Evolutionary conservation across 306 rosid genomes (phyloP).

Genomic region (Citrullus colocynthis): DNA sequence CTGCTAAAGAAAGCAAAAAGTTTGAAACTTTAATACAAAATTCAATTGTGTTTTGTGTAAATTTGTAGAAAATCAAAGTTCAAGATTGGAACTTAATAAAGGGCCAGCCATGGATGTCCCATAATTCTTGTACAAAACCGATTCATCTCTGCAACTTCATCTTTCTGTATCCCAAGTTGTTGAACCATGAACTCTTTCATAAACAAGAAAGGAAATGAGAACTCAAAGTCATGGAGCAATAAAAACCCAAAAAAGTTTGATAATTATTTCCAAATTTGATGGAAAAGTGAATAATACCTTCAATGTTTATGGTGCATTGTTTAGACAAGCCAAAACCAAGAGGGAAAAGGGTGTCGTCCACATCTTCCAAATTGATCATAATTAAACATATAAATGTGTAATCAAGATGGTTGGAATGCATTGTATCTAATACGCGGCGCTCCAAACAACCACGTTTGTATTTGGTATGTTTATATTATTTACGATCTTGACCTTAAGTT

Average conservation of each 20-base stretch:
- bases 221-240: not conserved
- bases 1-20: constrained; percentile 20
- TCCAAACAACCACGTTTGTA: too few species aligned
- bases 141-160: constrained; percentile 39
- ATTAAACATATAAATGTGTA: not conserved
- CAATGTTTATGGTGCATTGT: constrained; percentile 40
- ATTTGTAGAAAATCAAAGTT: not conserved
- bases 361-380: constrained; percentile 32
- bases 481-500: too few species aligned
- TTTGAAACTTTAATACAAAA: not conserved
- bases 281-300: constrained; percentile 23
- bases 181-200: constrained; percentile 48
- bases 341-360: constrained; percentile 88
- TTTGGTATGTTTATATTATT: too few species aligned
- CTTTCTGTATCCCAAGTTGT: constrained; percentile 53
- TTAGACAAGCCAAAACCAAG: constrained; percentile 45
- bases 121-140: constrained; percentile 45
- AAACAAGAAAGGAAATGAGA: not conserved
- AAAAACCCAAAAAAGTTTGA: too few species aligned
- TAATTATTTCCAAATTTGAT: too few species aligned
- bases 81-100: constrained; percentile 7
- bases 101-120: constrained; percentile 93
- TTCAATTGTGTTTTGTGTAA: not conserved
- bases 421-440: too few species aligned
- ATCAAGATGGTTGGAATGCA: too few species aligned